Conservation (phyloP, 2,329 filamentous ascomycete species). For the Paraconiothyrium brasiliense region DNA sequence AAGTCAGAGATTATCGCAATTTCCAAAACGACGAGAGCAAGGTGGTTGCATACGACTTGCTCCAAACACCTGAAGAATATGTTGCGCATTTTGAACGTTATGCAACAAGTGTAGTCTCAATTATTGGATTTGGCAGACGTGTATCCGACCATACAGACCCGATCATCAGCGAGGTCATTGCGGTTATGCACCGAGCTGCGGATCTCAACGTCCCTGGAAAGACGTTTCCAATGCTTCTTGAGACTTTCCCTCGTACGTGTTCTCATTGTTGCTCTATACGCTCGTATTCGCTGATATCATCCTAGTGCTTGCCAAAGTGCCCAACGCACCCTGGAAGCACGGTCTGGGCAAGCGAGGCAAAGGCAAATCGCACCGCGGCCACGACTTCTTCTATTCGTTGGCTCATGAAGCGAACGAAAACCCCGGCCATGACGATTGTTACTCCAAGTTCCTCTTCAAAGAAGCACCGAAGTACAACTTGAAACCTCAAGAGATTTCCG, state of each 20-base stretch:
- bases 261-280: constrained; percentile 60
- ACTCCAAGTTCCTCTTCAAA: constrained; percentile 55
- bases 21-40: constrained; percentile 69
- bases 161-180: constrained; percentile 68
- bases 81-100: constrained; percentile 64
- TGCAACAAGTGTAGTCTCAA: constrained; percentile 64
- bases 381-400: constrained; percentile 49
- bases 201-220: constrained; percentile 62
- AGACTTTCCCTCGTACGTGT: constrained; percentile 59
- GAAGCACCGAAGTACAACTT: constrained; percentile 41
- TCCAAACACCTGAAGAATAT: constrained; percentile 57
- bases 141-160: constrained; percentile 62
- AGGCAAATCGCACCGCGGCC: constrained; percentile 38
- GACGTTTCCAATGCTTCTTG: constrained; percentile 67
- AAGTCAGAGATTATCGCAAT: constrained; percentile 63
- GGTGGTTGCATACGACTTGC: constrained; percentile 61
- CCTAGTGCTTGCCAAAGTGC: constrained; percentile 37
- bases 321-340: constrained; percentile 48
- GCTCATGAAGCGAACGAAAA: constrained; percentile 42
- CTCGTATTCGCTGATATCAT: constrained; percentile 18
- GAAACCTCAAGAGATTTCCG: constrained; percentile 41
- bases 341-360: constrained; percentile 39
- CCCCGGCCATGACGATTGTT: constrained; percentile 44
- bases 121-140: constrained; percentile 66
- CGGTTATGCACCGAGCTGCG: constrained; percentile 66